phyloP scores from a whole-genome alignment of 2,329 filamentous ascomycete species.

The Fusarium sp. region DNA sequence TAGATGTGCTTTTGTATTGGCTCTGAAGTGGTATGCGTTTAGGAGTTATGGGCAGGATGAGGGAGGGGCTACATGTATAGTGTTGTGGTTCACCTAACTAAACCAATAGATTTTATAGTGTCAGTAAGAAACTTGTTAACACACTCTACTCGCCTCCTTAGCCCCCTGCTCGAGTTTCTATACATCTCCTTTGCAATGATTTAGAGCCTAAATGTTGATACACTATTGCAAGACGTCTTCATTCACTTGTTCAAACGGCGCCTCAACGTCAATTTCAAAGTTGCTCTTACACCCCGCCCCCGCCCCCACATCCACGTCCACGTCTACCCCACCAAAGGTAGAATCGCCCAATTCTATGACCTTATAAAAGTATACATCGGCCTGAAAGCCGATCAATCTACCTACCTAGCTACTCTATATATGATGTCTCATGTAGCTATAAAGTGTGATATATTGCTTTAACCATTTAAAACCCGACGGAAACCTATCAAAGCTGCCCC shows the following conservation, averaged over 20 bases:
- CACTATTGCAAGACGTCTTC: not conserved
- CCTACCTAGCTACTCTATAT: no score
- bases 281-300: not conserved
- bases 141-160: not conserved
- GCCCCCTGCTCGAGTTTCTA: no score
- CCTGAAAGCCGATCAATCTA: no score
- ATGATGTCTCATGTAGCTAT: no score
- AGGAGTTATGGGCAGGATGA: not conserved
- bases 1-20: constrained; percentile 45
- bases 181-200: not conserved
- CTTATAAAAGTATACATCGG: no score
- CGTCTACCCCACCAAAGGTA: no score
- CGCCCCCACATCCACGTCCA: constrained; percentile 19
- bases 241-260: not conserved
- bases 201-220: not conserved
- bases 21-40: not conserved
- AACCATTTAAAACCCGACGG: no score
- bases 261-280: constrained; percentile 8
- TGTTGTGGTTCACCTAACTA: constrained; percentile 27
- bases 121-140: constrained; percentile 14
- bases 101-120: constrained; percentile 39
- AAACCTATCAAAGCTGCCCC: no score
- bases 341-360: no score
- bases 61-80: constrained; percentile 2
- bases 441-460: no score